Evolutionary conservation across 768 basidiomycete species (phyloP).

Genomic region (Termitomyces bulborhizus): DNA sequence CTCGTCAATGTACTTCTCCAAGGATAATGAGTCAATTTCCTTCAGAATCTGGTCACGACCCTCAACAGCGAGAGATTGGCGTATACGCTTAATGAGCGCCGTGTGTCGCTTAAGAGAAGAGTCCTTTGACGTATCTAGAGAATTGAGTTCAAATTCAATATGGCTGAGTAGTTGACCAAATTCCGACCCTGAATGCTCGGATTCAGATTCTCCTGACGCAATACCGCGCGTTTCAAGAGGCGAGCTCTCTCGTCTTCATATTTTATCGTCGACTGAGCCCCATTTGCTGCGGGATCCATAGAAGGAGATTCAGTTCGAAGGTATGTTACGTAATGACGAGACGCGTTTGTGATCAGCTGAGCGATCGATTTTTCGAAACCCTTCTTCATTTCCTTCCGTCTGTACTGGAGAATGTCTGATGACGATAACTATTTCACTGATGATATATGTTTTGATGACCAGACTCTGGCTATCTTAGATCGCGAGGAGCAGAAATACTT

Average conservation of each 20-base stretch:
- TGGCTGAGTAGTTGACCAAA: not conserved
- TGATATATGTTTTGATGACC: conserved; percentile 58
- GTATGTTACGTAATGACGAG: conserved; percentile 11
- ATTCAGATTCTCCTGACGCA: conserved; percentile 53
- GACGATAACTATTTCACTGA: conserved; percentile 63
- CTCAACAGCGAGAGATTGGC: conserved; percentile 77
- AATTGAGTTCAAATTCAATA: not conserved
- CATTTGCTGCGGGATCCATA: conserved; percentile 27
- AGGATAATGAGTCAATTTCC: conserved; percentile 82
- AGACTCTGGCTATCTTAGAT: conserved; percentile 56
- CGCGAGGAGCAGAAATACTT: conserved; percentile 45
- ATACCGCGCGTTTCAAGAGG: conserved; percentile 47
- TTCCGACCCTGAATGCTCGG: conserved; percentile 41
- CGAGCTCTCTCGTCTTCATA: conserved; percentile 43
- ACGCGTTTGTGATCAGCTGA: not conserved
- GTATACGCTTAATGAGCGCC: conserved; percentile 89
- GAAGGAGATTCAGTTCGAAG: not conserved
- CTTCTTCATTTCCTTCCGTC: not conserved
- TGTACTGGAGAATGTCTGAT: conserved; percentile 42
- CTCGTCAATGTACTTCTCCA: conserved; percentile 97
- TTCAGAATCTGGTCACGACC: conserved; percentile 85
- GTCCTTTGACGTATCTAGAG: conserved; percentile 69
- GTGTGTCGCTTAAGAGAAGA: conserved; percentile 96
- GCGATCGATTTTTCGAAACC: not conserved
- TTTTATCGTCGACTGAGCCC: conserved; percentile 19